Conservation (phyloP, 1,284 basidiomycete species). For the Microbotryomycetes sp. region DNA sequence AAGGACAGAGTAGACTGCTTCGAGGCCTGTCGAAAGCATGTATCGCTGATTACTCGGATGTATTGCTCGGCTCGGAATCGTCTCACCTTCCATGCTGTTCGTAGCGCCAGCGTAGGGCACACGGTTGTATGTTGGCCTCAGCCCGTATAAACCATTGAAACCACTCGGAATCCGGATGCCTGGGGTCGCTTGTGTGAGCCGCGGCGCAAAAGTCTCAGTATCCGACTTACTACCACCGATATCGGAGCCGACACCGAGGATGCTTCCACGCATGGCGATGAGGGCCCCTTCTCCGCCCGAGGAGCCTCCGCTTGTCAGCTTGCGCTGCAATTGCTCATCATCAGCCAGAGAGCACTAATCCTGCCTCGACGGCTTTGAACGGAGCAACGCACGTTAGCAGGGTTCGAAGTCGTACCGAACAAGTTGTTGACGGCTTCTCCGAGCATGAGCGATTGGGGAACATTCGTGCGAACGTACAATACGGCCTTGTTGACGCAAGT, state of each 20-base stretch:
- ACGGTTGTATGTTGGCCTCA: constrained; percentile 62
- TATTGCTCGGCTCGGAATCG: neutral
- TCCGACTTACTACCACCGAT: constrained; percentile 54
- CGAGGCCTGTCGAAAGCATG: constrained; percentile 6
- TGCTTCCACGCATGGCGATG: constrained; percentile 52
- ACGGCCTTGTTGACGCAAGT: constrained; percentile 5
- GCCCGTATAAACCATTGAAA: constrained; percentile 58
- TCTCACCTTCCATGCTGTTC: constrained; percentile 31
- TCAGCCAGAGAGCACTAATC: constrained; percentile 30
- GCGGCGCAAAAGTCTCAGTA: constrained; percentile 45
- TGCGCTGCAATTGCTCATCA: constrained; percentile 56
- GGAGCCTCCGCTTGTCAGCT: constrained; percentile 47
- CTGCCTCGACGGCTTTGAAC: constrained; percentile 1
- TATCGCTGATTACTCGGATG: no score
- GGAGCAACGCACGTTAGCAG: constrained; percentile 45
- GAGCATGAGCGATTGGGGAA: constrained; percentile 39
- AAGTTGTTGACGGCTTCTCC: constrained; percentile 41
- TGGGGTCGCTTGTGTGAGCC: neutral
- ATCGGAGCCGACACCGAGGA: constrained; percentile 61
- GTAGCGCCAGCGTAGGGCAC: constrained; percentile 57
- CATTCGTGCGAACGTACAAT: constrained; percentile 20
- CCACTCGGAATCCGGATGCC: constrained; percentile 58
- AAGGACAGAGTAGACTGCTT: constrained; percentile 58
- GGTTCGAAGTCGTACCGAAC: constrained; percentile 63
- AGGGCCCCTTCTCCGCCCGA: constrained; percentile 54